phyloP scores from a whole-genome alignment of 2,329 filamentous ascomycete genomes.

The Calonectria hongkongensis region DNA sequence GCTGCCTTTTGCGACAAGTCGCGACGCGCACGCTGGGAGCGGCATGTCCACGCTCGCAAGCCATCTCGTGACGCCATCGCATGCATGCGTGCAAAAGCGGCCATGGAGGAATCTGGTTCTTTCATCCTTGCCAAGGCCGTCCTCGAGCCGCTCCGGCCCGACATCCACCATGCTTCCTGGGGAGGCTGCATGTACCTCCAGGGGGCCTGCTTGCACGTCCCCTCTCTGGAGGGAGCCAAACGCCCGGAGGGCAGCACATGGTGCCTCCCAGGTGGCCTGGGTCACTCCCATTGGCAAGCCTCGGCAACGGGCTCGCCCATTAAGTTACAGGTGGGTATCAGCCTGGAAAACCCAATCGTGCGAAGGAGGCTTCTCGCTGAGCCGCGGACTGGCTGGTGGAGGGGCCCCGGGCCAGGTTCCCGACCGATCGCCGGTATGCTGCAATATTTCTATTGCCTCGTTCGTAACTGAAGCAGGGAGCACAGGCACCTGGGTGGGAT shows the following conservation, averaged over 20 bases:
- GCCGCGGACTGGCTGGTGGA: conserved; percentile 25
- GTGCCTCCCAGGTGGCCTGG: not conserved
- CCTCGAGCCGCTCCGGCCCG: conserved; percentile 22
- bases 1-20: not conserved
- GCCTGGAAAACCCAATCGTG: conserved; percentile 26
- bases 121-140: conserved; percentile 24
- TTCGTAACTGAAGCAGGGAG: conserved; percentile 20
- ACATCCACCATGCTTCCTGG: conserved; percentile 4
- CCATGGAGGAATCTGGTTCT: not conserved
- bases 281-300: conserved; percentile 17
- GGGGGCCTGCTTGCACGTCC: conserved; percentile 1
- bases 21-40: not conserved
- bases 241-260: conserved; percentile 3
- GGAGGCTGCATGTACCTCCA: conserved; percentile 17
- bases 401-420: not conserved
- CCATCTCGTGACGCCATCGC: conserved; percentile 20
- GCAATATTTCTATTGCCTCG: conserved; percentile 9
- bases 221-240: conserved; percentile 13
- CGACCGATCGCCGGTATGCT: conserved; percentile 3
- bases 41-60: not conserved
- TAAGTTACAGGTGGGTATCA: conserved; percentile 42
- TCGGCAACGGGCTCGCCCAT: conserved; percentile 23
- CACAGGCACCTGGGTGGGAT: conserved; percentile 9
- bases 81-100: conserved; percentile 17
- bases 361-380: conserved; percentile 10